phyloP scores from a whole-genome alignment of 2,329 filamentous ascomycete species.

The Cadophora malorum region DNA sequence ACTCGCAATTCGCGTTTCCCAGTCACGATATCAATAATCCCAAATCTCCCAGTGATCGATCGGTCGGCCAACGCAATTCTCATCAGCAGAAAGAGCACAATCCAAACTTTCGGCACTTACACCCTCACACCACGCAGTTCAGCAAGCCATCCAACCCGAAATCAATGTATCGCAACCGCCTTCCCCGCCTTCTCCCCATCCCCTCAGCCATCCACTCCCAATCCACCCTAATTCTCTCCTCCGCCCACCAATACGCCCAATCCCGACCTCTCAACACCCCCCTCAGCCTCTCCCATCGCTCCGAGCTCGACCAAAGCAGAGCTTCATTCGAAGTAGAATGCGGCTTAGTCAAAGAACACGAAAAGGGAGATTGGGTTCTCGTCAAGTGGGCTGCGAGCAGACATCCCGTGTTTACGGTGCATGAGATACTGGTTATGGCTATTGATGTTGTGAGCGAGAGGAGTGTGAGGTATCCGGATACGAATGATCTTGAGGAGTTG shows the following conservation, averaged over 20 bases:
- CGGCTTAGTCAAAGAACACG: not conserved
- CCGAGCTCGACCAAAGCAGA: not conserved
- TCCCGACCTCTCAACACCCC: not conserved
- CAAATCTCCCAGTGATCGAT: not conserved
- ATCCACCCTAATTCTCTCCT: not conserved
- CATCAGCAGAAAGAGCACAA: no score
- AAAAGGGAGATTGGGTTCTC: not conserved
- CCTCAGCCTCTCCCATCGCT: not conserved
- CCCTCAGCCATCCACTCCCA: not conserved
- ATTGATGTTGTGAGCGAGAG: not conserved
- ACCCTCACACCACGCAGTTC: no score
- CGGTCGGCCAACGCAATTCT: not conserved
- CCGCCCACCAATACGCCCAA: not conserved
- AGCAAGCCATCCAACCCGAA: no score
- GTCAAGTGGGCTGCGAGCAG: conserved; percentile 13
- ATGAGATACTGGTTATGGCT: not conserved
- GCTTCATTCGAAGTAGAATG: not conserved
- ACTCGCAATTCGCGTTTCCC: no score
- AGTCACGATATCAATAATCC: not conserved
- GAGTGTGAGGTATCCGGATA: no score
- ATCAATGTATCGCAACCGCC: no score
- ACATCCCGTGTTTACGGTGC: not conserved
- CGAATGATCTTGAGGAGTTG: not conserved
- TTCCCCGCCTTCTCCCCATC: not conserved
- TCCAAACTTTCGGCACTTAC: no score